Evolutionary conservation across 805 yeast genomes (phyloP), one percentile per base, ranked within the genome.

Genomic region (Clavispora fructus): DNA sequence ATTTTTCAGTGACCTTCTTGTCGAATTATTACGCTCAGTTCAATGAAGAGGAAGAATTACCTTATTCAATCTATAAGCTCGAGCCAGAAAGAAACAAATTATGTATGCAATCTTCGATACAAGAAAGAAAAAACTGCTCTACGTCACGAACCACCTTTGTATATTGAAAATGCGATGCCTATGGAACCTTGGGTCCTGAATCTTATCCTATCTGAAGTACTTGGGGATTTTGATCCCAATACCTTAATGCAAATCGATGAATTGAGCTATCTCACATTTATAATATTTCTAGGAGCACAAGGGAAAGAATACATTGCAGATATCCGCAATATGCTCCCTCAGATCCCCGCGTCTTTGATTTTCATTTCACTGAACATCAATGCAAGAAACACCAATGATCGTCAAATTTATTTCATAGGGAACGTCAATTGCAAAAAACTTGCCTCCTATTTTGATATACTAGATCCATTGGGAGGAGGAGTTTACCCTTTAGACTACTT

Each of bases 391-490:
- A 37, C 29, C 16, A 33, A 42, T 14, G 17, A 33, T 23, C 31
- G 42, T 10, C 14, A 23, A 3, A 40, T 40, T 9, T 30, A 43
- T 11, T 44, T 39, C 14, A 49, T 56, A 35, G 39, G 42, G 33
- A 39, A 51, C 5, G 32, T 45, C 7, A 55, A 58, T 42, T 64
- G 70, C 52, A 48, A 47, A 12, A 27, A 39, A 12, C 45, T 68
- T 17, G 43, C 65, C 1, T 47, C 54, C 3, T 58, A 61, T 25
- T 59, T 68, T 39, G 45, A 56, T 26, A 49, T 67, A 9, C 42
- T 58, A 19, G 67, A 67, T 41, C 73, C 73, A 6, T 42, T 65
- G 27, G 71, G 73, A 4, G 72, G 73, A 7, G 73, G 71, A 2
- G 13, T 46, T 7, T 68, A 67, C 41, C 72, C 73, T 0, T 52